Base-by-base conservation (phyloP, 2,329 filamentous ascomycete genomes). In the Aspergillus piperis region DNA sequence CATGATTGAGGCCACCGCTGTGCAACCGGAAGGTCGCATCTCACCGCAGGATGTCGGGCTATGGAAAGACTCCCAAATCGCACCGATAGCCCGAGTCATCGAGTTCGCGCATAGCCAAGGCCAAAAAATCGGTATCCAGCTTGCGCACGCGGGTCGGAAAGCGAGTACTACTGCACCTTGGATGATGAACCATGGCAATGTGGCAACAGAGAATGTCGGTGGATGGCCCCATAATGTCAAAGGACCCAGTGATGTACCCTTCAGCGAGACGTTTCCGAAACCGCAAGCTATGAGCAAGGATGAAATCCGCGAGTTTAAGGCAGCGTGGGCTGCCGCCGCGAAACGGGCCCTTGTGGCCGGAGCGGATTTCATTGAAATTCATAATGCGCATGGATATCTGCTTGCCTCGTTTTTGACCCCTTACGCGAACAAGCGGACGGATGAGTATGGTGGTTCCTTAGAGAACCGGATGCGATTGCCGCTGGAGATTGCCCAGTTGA, bases 61-160 rank as follows among this genome's bases (percentile, higher is more conserved):
- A 6, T 97, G 92, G 93, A 83, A 89, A 63, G 93, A 96, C 74
- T 86, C 84, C 32, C 93, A 97, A 74, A 88, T 93, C 62, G 88
- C 84, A 63, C 87, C 88, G 0, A 78, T 96, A 59, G 66, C 68
- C 17, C 84, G 85, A 61, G 84, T 94, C 49, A 85, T 88, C 39
- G 90, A 96, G 62, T 96, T 92, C 64, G 86, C 89, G 2, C 92
- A 96, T 79, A 86, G 84, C 25, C 92, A 96, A 76, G 84, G 83
- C 71, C 88, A 92, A 70, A 86, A 90, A 64, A 86, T 91, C 55
- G 91, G 85, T 53, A 88, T 96, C 62, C 92, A 96, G 79, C 82
- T 96, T 3, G 90, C 81, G 1, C 92, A 96, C 70, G 92, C 91
- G 0, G 92, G 92, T 5, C 75, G 85, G 23, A 88, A 88, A 68